These are phyloP conservation scores for Capronia americana DNA, from an alignment of 2,329 filamentous ascomycete genomes.

Conservation along the genomic window DNA sequence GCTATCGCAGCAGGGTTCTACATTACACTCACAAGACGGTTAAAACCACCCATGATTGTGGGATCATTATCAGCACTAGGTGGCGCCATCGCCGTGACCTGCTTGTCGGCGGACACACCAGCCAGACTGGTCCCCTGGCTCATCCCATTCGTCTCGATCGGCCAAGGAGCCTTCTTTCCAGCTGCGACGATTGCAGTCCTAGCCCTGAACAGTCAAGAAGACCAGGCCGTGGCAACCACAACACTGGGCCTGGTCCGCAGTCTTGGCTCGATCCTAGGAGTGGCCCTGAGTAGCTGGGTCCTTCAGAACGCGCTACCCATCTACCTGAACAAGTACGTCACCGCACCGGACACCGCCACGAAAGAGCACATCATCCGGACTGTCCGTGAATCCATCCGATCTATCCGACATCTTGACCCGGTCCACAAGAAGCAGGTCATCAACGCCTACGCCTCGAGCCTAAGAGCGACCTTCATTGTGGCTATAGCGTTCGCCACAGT, in stretches of 20 bases:
- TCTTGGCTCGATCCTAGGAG: constrained; percentile 36
- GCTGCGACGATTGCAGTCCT: constrained; percentile 51
- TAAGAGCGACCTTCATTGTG: constrained; percentile 34
- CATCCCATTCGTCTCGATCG: constrained; percentile 49
- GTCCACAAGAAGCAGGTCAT: constrained; percentile 37
- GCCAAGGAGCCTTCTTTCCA: constrained; percentile 52
- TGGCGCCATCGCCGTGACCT: constrained; percentile 45
- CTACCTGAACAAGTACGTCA: constrained; percentile 32
- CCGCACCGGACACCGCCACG: constrained; percentile 21
- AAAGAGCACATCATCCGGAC: constrained; percentile 35
- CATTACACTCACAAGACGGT: constrained; percentile 52
- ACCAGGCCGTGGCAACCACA: constrained; percentile 52
- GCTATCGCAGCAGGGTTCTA: constrained; percentile 52
- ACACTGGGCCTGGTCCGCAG: constrained; percentile 36
- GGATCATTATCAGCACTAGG: constrained; percentile 48
- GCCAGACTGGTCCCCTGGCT: constrained; percentile 51
- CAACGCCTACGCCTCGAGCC: constrained; percentile 34
- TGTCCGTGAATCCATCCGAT: constrained; percentile 33
- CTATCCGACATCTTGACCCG: constrained; percentile 31
- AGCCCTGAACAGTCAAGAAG: constrained; percentile 51
- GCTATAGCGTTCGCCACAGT: constrained; percentile 28
- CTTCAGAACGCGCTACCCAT: constrained; percentile 37
- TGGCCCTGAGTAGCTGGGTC: constrained; percentile 38
- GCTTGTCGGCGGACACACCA: constrained; percentile 49
- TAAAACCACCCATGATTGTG: constrained; percentile 50